Percentiles rank a stretch among this genome's conserved stretches.
Evolutionary conservation across 1,284 basidiomycete species (phyloP).

Genomic region (Gomphus sp.): DNA sequence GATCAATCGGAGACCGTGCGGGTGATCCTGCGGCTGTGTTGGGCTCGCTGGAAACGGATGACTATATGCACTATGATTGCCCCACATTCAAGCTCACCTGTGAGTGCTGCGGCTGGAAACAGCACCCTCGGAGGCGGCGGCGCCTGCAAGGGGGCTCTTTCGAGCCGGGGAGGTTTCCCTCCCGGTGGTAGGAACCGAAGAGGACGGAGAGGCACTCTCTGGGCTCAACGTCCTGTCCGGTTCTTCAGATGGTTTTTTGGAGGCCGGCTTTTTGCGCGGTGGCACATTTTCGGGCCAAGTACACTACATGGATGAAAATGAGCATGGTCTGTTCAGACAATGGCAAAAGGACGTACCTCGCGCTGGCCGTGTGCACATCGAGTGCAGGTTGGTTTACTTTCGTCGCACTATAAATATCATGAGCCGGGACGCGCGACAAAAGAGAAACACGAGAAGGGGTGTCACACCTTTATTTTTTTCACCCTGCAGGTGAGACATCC

Average conservation of each 20-base stretch:
- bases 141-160: constrained; percentile 11
- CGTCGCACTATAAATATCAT: constrained; percentile 57
- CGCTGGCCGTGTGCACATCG: constrained; percentile 72
- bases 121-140: background rate
- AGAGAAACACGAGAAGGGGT: constrained; percentile 15
- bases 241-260: constrained; percentile 4
- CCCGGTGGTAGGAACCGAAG: constrained; percentile 17
- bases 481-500: constrained; percentile 76
- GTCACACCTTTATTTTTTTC: constrained; percentile 85
- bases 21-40: constrained; percentile 25
- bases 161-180: constrained; percentile 39
- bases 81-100: background rate
- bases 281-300: constrained; percentile 66
- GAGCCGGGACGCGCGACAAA: constrained; percentile 3
- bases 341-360: constrained; percentile 40
- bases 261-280: constrained; percentile 27
- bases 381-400: constrained; percentile 70
- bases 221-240: constrained; percentile 11
- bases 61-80: background rate
- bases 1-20: constrained; percentile 1
- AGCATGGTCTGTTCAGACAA: constrained; percentile 5
- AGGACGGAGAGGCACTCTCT: constrained; percentile 11
- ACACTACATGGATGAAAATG: constrained; percentile 39
- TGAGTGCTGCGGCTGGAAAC: constrained; percentile 3
- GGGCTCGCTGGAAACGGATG: constrained; percentile 30